These are phyloP conservation scores for Wickerhamia fluorescens DNA, from an alignment of 805 yeast species.

Conservation along the genomic window DNA sequence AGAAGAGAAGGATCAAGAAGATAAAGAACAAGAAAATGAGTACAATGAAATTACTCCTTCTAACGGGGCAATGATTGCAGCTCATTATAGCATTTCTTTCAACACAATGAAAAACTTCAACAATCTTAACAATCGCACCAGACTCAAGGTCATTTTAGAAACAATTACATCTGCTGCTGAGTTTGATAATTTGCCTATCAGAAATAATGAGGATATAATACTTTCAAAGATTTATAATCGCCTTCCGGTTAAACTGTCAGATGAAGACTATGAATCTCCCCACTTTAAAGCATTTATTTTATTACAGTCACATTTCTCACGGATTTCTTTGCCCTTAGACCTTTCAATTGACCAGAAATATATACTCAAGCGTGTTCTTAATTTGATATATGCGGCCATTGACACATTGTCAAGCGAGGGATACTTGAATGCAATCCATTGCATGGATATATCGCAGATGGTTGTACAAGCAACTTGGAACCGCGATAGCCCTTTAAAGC, in stretches of 20 bases:
- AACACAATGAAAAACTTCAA: slow-evolving; percentile 59
- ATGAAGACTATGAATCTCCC: slow-evolving; percentile 42
- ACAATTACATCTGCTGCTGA: slow-evolving; percentile 63
- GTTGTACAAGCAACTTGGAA: slow-evolving; percentile 82
- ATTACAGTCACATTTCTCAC: slow-evolving; percentile 74
- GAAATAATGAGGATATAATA: slow-evolving; percentile 49
- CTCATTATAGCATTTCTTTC: slow-evolving; percentile 63
- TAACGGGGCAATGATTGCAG: slow-evolving; percentile 67
- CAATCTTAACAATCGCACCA: slow-evolving; percentile 48
- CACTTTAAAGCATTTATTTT: slow-evolving; percentile 65
- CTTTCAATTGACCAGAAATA: slow-evolving; percentile 47
- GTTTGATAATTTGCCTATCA: slow-evolving; percentile 56
- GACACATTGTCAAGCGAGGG: slow-evolving; percentile 82
- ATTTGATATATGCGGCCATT: slow-evolving; percentile 56
- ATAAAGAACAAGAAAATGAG: slow-evolving; percentile 31
- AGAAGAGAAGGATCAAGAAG: slow-evolving; percentile 33
- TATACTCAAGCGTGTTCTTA: slow-evolving; percentile 44
- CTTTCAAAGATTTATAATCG: slow-evolving; percentile 47
- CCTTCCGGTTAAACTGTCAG: slow-evolving; percentile 53
- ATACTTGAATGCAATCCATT: slow-evolving; percentile 63
- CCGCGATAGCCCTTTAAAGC: slow-evolving; percentile 68
- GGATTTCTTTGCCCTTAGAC: slow-evolving; percentile 55
- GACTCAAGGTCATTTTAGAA: slow-evolving; percentile 56
- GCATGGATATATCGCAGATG: slow-evolving; percentile 88
- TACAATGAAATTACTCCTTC: slow-evolving; percentile 44